These are phyloP conservation scores for Cryptococcus hybrid DNA, from an alignment of 1,284 basidiomycete genomes.

Conservation along the genomic window DNA sequence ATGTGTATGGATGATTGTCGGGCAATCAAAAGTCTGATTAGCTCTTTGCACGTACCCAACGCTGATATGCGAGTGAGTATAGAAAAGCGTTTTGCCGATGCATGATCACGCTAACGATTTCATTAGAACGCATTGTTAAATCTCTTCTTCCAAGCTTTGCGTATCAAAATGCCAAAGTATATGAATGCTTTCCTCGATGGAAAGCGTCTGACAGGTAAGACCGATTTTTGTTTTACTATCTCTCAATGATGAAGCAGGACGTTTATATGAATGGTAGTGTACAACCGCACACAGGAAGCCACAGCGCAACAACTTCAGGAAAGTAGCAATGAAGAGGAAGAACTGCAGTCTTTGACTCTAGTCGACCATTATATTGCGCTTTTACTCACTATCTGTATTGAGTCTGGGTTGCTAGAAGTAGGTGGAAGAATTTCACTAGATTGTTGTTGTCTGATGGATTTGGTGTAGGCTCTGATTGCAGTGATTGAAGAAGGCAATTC, in stretches of 20 bases:
- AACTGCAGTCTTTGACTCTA: slow-evolving; percentile 67
- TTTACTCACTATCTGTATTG: slow-evolving; percentile 80
- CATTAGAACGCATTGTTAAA: slow-evolving; percentile 83
- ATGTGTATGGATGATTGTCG: slow-evolving; percentile 86
- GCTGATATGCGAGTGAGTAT: slow-evolving; percentile 73
- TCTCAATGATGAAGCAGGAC: not conserved
- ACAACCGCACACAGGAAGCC: slow-evolving; percentile 40
- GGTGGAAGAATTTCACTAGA: slow-evolving; percentile 21
- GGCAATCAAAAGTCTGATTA: slow-evolving; percentile 79
- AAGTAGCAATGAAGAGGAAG: slow-evolving; percentile 43
- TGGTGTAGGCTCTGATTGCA: slow-evolving; percentile 68
- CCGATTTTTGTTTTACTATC: not conserved
- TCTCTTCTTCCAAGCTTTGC: slow-evolving; percentile 90
- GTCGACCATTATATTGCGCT: slow-evolving; percentile 93
- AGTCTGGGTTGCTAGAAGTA: slow-evolving; percentile 84
- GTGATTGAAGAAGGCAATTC: slow-evolving; percentile 71
- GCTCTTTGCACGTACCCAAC: slow-evolving; percentile 83
- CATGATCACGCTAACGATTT: not conserved
- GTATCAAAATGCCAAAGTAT: slow-evolving; percentile 86
- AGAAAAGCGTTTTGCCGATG: not conserved
- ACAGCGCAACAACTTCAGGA: slow-evolving; percentile 33
- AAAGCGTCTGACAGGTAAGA: slow-evolving; percentile 73
- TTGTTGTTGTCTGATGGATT: not conserved
- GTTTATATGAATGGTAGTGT: slow-evolving; percentile 22
- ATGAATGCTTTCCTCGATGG: slow-evolving; percentile 86